Percentiles rank a stretch among this genome's conserved stretches.
Conservation (phyloP, 2,329 filamentous ascomycete species). For the Nemania sp. region DNA sequence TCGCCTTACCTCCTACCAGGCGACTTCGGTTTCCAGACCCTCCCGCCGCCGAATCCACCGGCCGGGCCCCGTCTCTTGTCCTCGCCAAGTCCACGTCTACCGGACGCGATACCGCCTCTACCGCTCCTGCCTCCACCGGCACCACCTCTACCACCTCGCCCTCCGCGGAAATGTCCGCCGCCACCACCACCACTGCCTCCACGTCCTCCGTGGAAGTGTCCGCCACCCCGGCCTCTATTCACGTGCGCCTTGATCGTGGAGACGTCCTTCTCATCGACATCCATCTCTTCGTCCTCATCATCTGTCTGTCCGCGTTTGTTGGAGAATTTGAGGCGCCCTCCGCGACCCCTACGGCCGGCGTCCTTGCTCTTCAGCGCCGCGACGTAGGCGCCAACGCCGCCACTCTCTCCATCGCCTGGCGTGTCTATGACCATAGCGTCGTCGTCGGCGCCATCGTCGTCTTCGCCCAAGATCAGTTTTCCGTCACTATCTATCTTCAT, state of each 20-base stretch:
- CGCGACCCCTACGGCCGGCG: constrained; percentile 64
- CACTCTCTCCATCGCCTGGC: constrained; percentile 47
- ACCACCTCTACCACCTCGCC: constrained; percentile 28
- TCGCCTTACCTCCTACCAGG: constrained; percentile 35
- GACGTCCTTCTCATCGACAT: constrained; percentile 54
- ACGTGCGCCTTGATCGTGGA: constrained; percentile 56
- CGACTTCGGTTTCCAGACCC: constrained; percentile 47
- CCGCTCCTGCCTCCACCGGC: constrained; percentile 39
- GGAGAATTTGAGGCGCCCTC: constrained; percentile 72
- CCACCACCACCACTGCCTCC: constrained; percentile 24
- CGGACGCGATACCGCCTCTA: constrained; percentile 46
- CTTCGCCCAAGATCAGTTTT: constrained; percentile 74
- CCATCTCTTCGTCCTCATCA: constrained; percentile 57
- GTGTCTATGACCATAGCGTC: constrained; percentile 67
- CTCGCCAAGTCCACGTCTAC: constrained; percentile 55
- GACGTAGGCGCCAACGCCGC: constrained; percentile 69
- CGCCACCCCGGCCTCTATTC: constrained; percentile 38
- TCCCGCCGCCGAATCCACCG: constrained; percentile 37
- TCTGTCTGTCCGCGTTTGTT: constrained; percentile 60
- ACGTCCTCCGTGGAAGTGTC: constrained; percentile 31
- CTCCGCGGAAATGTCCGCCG: constrained; percentile 31
- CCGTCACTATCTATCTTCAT: constrained; percentile 75
- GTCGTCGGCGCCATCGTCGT: constrained; percentile 50
- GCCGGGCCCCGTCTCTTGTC: constrained; percentile 51
- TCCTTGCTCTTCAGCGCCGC: constrained; percentile 70